Evolutionary conservation across 1,284 basidiomycete genomes (phyloP).

Genomic region (Ceratobasidium sp.): DNA sequence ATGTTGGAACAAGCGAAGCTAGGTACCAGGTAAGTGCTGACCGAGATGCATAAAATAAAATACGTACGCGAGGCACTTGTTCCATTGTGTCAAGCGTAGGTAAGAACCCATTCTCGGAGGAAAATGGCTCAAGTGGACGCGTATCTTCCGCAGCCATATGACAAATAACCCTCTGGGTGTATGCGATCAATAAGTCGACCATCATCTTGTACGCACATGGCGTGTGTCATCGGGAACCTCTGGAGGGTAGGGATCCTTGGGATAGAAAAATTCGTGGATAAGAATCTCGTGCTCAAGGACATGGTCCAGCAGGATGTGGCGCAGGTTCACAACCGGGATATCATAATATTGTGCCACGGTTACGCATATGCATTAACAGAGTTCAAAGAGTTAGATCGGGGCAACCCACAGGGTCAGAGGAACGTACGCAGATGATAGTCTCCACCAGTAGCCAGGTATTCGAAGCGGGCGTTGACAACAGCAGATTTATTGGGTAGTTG

Average conservation of each 20-base stretch:
- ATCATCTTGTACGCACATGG: conserved; percentile 45
- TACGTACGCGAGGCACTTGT: conserved; percentile 25
- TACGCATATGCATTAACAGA: conserved; percentile 1
- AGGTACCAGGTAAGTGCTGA: conserved; percentile 43
- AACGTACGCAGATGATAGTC: conserved; percentile 43
- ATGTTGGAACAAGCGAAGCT: conserved; percentile 48
- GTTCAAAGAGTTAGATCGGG: too few species aligned
- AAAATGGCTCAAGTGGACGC: conserved; percentile 44
- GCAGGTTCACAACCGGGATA: conserved; percentile 42
- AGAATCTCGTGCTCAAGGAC: conserved; percentile 40
- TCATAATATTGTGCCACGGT: conserved; percentile 44
- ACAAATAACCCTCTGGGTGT: conserved; percentile 52
- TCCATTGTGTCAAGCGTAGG: conserved; percentile 46
- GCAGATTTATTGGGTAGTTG: conserved; percentile 42
- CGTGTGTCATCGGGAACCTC: conserved; percentile 36
- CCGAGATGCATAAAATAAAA: conserved; percentile 39
- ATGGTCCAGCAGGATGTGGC: conserved; percentile 41
- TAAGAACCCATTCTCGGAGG: conserved; percentile 32
- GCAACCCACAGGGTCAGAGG: background rate
- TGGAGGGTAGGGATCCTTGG: background rate
- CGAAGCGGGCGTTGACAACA: conserved; percentile 41
- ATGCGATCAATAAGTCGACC: conserved; percentile 51
- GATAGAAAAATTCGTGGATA: conserved; percentile 37
- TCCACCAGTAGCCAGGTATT: conserved; percentile 43
- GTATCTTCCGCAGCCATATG: conserved; percentile 47